Percentiles rank a stretch among this genome's conserved stretches.
Evolutionary conservation across 2,329 filamentous ascomycete species (phyloP).

Genomic region (Aspergillus brunneoviolaceus): DNA sequence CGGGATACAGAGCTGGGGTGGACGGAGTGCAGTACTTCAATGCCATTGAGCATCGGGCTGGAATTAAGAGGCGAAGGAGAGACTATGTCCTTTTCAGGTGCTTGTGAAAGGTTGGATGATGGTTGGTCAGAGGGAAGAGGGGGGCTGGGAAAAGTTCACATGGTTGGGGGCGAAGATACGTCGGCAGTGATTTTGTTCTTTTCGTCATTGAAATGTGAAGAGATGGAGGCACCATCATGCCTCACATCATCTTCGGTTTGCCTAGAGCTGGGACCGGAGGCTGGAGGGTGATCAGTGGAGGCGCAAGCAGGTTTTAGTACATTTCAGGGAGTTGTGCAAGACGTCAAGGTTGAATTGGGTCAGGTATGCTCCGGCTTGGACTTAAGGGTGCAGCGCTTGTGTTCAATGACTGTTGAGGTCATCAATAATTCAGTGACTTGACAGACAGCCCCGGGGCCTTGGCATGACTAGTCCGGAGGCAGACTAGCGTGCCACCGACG

Average conservation of each 20-base stretch:
- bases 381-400: too few relatives aligned
- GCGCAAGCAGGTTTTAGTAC: background rate
- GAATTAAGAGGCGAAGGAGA: too few relatives aligned
- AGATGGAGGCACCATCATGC: too few relatives aligned
- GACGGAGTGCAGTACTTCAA: too few relatives aligned
- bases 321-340: background rate
- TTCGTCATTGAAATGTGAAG: background rate
- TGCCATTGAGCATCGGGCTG: too few relatives aligned
- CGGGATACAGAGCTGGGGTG: too few relatives aligned
- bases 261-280: background rate
- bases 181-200: background rate
- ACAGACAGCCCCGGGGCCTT: background rate
- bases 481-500: constrained; percentile 8
- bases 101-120: too few relatives aligned
- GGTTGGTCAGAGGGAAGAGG: background rate
- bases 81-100: too few relatives aligned
- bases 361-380: background rate
- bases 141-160: background rate
- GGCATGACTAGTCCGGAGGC: constrained; percentile 12
- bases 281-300: background rate
- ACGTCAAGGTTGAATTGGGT: background rate
- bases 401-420: background rate
- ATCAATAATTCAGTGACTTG: background rate
- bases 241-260: background rate
- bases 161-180: background rate